phyloP scores from a whole-genome alignment of 495 filamentous ascomycete genomes.

The Podospora pseudoanserina region DNA sequence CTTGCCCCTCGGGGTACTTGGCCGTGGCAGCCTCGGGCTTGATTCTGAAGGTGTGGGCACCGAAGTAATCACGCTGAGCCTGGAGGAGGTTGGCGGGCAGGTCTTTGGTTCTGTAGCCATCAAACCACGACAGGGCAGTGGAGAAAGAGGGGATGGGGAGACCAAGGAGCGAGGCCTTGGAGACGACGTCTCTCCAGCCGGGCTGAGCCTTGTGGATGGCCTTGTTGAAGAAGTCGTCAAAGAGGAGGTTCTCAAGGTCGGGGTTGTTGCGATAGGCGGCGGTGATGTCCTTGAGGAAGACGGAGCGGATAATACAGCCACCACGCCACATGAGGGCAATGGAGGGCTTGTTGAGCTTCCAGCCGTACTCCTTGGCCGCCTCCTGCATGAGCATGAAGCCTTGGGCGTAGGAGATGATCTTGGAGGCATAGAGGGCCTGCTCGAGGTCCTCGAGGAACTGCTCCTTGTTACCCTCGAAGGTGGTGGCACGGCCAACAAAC shows the following conservation, averaged over 20 bases:
- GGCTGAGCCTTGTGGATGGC: slow-evolving; percentile 94
- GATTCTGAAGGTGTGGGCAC: slow-evolving; percentile 97
- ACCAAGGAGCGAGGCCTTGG: slow-evolving; percentile 87
- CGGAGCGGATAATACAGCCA: slow-evolving; percentile 99
- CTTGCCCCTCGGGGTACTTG: slow-evolving; percentile 79
- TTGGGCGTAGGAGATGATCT: slow-evolving; percentile 99
- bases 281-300: slow-evolving; percentile 99
- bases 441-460: slow-evolving; percentile 94
- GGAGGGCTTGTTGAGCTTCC: slow-evolving; percentile 99
- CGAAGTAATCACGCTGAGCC: slow-evolving; percentile 98
- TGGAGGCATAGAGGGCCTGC: slow-evolving; percentile 97
- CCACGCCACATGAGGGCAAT: slow-evolving; percentile 99
- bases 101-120: slow-evolving; percentile 92
- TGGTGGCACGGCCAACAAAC: slow-evolving; percentile 64
- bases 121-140: slow-evolving; percentile 95
- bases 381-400: slow-evolving; percentile 99
- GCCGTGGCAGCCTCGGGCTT: slow-evolving; percentile 84
- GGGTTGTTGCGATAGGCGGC: slow-evolving; percentile 91
- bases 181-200: slow-evolving; percentile 92
- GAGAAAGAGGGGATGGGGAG: slow-evolving; percentile 94
- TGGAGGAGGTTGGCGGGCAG: slow-evolving; percentile 96
- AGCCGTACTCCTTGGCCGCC: slow-evolving; percentile 89
- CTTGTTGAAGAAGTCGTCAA: slow-evolving; percentile 98
- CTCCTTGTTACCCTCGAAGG: slow-evolving; percentile 86
- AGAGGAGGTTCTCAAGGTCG: slow-evolving; percentile 95